phyloP scores from a whole-genome alignment of 2,329 filamentous ascomycete species.

The Botrytis fragariae region DNA sequence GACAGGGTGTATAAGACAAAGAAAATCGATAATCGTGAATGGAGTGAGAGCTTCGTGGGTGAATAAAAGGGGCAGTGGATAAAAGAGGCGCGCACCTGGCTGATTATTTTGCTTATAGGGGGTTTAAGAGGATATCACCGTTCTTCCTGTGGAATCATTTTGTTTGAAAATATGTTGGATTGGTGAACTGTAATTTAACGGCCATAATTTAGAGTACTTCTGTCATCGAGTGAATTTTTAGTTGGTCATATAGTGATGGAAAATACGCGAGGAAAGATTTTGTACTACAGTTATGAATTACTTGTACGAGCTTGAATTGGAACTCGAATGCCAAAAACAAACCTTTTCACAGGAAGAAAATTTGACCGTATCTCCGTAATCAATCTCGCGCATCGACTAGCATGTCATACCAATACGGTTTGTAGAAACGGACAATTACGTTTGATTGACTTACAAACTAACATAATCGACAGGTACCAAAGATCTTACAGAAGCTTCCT shows the following conservation, averaged over 20 bases:
- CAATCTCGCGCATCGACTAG: not conserved
- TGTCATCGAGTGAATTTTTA: not conserved
- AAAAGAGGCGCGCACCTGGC: not conserved
- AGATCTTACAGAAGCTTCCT: not conserved
- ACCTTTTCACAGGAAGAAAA: not conserved
- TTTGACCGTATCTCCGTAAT: not conserved
- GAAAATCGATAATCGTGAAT: not conserved
- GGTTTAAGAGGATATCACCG: rapidly evolving
- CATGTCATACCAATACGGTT: not conserved
- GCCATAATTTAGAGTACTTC: not conserved
- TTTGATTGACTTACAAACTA: not conserved
- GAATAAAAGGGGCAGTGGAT: too few relatives aligned
- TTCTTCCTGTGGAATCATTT: not conserved
- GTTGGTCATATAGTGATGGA: not conserved
- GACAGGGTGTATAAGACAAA: not conserved
- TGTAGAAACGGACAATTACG: not conserved
- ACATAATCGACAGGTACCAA: not conserved
- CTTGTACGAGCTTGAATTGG: rapidly evolving
- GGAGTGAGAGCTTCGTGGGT: constrained; percentile 25
- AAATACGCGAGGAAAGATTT: rapidly evolving
- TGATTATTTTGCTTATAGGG: not conserved
- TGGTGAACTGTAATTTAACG: not conserved
- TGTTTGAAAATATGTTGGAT: not conserved
- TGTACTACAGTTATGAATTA: not conserved
- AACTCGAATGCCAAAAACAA: not conserved